Evolutionary conservation across 176 grass and related monocot species (phyloP).

Genomic region (Alopecurus myosuroides): DNA sequence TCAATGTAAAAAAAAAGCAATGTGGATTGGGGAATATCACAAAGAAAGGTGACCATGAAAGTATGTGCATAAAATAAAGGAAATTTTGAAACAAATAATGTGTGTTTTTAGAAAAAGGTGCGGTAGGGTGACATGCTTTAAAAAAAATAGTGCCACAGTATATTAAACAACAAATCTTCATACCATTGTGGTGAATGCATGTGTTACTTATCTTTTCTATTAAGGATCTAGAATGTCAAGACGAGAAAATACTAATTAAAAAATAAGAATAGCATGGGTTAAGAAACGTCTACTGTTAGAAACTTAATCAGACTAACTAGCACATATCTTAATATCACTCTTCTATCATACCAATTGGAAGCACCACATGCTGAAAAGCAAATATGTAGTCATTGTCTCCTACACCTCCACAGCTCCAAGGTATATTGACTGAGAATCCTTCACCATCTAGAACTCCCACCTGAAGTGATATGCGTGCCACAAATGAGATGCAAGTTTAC

Average conservation of each 20-base stretch:
- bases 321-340: slow-evolving; percentile 1
- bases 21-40: neutral
- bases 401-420: slow-evolving; percentile 89
- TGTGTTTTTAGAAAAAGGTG: neutral
- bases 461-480: slow-evolving; percentile 34
- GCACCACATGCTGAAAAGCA: slow-evolving; percentile 81
- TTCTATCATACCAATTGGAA: slow-evolving; percentile 71
- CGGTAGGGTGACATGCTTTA: neutral
- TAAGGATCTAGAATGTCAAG: slow-evolving; percentile 10
- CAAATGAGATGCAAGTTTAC: slow-evolving; percentile 19
- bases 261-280: neutral
- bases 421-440: slow-evolving; percentile 96
- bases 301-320: neutral
- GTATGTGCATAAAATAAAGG: neutral
- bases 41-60: slow-evolving; percentile 1
- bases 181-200: neutral
- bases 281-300: neutral
- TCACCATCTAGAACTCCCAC: slow-evolving; percentile 67
- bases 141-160: neutral
- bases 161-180: neutral
- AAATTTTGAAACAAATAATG: neutral
- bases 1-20: neutral
- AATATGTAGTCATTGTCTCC: slow-evolving; percentile 93
- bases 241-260: neutral
- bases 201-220: neutral